Conservation (phyloP, 2,329 filamentous ascomycete species). For the Paracoccidioides lutzii region DNA sequence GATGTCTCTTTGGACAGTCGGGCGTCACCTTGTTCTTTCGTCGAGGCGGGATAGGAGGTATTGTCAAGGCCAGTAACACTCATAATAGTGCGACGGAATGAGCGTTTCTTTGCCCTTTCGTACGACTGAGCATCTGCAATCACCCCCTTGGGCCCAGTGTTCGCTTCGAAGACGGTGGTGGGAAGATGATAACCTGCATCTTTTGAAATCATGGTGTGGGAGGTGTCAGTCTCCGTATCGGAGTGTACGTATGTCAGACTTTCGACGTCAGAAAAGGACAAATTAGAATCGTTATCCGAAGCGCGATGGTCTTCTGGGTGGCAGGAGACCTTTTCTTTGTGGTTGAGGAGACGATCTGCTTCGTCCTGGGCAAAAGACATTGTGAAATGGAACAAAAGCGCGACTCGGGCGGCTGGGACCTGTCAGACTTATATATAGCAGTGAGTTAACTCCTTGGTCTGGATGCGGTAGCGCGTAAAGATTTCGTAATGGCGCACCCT, state of each 20-base stretch:
- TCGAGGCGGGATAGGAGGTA: conserved; percentile 13
- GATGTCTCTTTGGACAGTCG: conserved; percentile 8
- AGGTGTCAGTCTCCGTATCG: conserved; percentile 6
- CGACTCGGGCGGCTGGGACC: neutral
- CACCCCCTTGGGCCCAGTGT: conserved; percentile 40
- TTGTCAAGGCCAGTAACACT: conserved; percentile 23
- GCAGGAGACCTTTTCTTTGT: conserved; percentile 22
- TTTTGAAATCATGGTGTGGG: conserved; percentile 26
- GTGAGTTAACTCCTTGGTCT: neutral
- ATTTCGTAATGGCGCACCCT: neutral
- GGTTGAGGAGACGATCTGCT: conserved; percentile 32
- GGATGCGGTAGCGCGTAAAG: neutral
- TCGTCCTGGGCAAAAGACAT: conserved; percentile 31
- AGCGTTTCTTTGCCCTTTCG: conserved; percentile 35
- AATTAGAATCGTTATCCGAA: conserved; percentile 10
- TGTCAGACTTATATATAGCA: conserved; percentile 1
- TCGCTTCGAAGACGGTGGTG: conserved; percentile 35
- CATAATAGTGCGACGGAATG: conserved; percentile 33
- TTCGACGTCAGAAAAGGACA: conserved; percentile 19
- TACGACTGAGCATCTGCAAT: conserved; percentile 40
- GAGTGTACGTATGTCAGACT: conserved; percentile 11
- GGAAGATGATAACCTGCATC: conserved; percentile 31
- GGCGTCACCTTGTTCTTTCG: conserved; percentile 3
- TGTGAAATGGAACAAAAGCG: neutral
- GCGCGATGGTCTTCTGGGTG: conserved; percentile 33